A percentile compares a stretch with the other conserved stretches of the same genome.
phyloP scores from a whole-genome alignment of 441 rosid genomes.

The Bruguiera hainesii region DNA sequence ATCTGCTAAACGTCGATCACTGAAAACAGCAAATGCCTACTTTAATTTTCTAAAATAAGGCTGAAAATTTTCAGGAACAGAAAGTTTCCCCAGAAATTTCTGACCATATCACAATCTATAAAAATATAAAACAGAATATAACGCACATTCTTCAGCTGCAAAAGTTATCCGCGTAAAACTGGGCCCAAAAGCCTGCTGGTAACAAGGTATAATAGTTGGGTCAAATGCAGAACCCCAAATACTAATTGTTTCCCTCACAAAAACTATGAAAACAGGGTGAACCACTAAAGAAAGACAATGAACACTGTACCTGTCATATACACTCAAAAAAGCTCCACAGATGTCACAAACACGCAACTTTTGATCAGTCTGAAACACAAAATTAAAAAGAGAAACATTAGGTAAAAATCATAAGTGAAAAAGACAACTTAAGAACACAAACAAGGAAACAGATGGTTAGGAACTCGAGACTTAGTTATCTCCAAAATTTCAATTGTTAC shows the following conservation, averaged over 20 bases:
- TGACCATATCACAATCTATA: constrained; percentile 57
- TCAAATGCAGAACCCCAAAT: constrained; percentile 89
- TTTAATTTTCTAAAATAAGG: constrained; percentile 25
- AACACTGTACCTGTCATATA: constrained; percentile 85
- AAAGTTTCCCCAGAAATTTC: constrained; percentile 39
- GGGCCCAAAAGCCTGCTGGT: constrained; percentile 99
- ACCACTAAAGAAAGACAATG: constrained; percentile 19
- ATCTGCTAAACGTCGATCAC: constrained; percentile 98
- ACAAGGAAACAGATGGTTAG: background rate
- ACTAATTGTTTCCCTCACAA: constrained; percentile 42
- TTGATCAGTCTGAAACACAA: constrained; percentile 86
- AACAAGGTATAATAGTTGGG: constrained; percentile 83
- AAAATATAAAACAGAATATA: constrained; percentile 69
- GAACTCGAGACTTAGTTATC: background rate
- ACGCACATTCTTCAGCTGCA: constrained; percentile 99
- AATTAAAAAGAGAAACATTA: constrained; percentile 3
- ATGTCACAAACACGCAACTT: constrained; percentile 99
- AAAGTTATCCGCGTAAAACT: constrained; percentile 99
- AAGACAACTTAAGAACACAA: background rate
- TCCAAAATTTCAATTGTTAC: background rate
- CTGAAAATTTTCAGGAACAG: constrained; percentile 19
- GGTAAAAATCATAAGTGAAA: background rate
- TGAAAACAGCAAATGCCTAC: constrained; percentile 44
- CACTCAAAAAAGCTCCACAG: constrained; percentile 99
- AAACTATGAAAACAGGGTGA: constrained; percentile 21